These are phyloP conservation scores for Alternaria viburni DNA, from an alignment of 2,329 filamentous ascomycete species.

Conservation along the genomic window DNA sequence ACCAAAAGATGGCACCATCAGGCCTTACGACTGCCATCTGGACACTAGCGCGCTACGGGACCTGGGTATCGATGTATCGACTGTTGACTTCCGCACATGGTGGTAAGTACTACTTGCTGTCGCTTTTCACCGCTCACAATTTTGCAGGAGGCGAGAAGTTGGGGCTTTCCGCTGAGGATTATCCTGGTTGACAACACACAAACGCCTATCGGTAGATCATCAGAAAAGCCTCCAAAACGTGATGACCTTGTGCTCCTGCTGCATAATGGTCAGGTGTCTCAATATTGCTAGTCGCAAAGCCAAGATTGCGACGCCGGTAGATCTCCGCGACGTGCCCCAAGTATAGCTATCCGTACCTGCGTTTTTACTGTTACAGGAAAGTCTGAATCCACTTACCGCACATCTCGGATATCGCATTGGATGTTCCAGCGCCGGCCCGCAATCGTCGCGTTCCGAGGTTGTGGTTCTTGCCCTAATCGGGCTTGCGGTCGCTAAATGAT, in stretches of 20 bases:
- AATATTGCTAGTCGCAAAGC: not conserved
- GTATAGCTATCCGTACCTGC: slow-evolving; percentile 4
- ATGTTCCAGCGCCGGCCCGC: not conserved
- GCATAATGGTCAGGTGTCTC: not conserved
- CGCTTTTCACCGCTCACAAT: slow-evolving; percentile 11
- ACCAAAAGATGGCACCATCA: slow-evolving; percentile 72
- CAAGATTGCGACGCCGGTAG: not conserved
- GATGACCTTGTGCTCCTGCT: not conserved
- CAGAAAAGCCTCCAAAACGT: not conserved
- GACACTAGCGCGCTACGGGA: slow-evolving; percentile 76
- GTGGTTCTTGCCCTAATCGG: slow-evolving; percentile 1
- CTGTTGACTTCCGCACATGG: slow-evolving; percentile 79
- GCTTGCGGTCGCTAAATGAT: slow-evolving; percentile 11
- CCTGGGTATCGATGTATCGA: slow-evolving; percentile 75
- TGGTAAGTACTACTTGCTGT: slow-evolving; percentile 60
- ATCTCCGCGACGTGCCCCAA: not conserved
- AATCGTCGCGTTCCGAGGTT: not conserved
- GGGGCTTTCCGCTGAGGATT: slow-evolving; percentile 30
- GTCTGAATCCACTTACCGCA: slow-evolving; percentile 2
- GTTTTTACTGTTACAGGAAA: not conserved
- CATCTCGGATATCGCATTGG: not conserved
- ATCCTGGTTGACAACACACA: not conserved
- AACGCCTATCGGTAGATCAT: not conserved
- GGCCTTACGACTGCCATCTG: slow-evolving; percentile 88
- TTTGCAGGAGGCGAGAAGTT: slow-evolving; percentile 41